Evolutionary conservation across 2,329 filamentous ascomycete species (phyloP), one percentile per base, ranked within the genome.

Genomic region (Whalleya microplaca): DNA sequence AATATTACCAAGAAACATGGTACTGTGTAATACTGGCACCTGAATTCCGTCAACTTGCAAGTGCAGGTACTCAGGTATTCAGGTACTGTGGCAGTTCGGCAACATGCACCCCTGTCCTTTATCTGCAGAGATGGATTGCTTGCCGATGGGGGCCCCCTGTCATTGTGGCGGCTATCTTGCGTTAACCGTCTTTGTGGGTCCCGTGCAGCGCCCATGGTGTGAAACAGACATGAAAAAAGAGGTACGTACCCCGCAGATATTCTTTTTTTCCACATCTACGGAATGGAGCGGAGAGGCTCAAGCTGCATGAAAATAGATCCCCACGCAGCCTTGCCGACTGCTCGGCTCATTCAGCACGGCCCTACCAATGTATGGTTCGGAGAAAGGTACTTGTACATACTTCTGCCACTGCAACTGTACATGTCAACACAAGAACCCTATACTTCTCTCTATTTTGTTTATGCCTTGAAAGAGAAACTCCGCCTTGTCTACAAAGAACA

Each of bases 161-260:
- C 52, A 51, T 51, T 52, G 56, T 61, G 61, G 64, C 64, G 64
- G 64, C 64, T 66, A 66, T 65, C 64, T 62, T 65, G 64, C 64
- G 63, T 64, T 64, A 63, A 59, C 51, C 55, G 47, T 54, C 43
- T 10, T 43, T 40, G 57, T 58, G 57, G 60, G 53, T 56, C 57
- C 48, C 47, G 53, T 43, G 21, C n/a, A n/a, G n/a, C n/a, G n/a
- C n/a, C n/a, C n/a, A n/a, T n/a, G 58, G 52, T 58, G 46, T 61
- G 40, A 50, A 42, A 56, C 50, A 48, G 19, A 10, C 21, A 44
- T 58, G 56, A 58, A 56, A 58, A 56, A 59, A 41, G 41, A 56
- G 53, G 54, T 62, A 62, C 59, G 59, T 62, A 62, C 60, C 60
- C 60, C 57, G 46, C 57, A 44, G 44, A 10, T 59, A 57, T 61